Conservation (phyloP, 106 monocot genomes). For the Dendrobium nobile region DNA sequence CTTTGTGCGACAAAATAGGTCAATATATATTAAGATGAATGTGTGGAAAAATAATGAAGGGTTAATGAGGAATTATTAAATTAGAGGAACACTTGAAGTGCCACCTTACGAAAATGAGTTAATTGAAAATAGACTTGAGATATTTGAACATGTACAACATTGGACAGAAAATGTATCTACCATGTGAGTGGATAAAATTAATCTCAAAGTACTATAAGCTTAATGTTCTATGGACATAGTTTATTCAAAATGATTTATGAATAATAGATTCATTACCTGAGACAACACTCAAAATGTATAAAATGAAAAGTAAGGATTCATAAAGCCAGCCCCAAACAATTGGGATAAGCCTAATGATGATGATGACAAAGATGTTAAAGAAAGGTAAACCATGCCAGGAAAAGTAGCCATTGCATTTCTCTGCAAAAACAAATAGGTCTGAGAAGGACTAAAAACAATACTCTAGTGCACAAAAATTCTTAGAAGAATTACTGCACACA, state of each 20-base stretch:
- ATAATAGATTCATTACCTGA: background rate
- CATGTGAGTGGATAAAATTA: background rate
- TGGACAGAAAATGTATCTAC: background rate
- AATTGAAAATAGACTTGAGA: background rate
- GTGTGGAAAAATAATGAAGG: no score
- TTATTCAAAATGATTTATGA: background rate
- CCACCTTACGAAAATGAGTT: background rate
- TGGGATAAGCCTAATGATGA: background rate
- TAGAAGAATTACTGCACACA: background rate
- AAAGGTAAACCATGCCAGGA: background rate
- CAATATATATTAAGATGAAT: background rate
- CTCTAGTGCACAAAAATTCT: background rate
- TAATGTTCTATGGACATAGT: background rate
- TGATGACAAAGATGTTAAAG: no score
- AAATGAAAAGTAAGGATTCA: background rate
- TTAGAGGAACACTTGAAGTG: background rate
- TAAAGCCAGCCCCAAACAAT: background rate
- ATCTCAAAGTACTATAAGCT: background rate
- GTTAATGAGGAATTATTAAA: background rate
- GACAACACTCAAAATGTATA: background rate
- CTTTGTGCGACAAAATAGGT: background rate
- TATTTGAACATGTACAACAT: background rate
- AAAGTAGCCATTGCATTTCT: background rate
- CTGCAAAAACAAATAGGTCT: background rate
- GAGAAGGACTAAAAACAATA: background rate